These are phyloP conservation scores for Teunomyces lycoperdinae DNA, from an alignment of 805 yeast species.

Conservation along the genomic window DNA sequence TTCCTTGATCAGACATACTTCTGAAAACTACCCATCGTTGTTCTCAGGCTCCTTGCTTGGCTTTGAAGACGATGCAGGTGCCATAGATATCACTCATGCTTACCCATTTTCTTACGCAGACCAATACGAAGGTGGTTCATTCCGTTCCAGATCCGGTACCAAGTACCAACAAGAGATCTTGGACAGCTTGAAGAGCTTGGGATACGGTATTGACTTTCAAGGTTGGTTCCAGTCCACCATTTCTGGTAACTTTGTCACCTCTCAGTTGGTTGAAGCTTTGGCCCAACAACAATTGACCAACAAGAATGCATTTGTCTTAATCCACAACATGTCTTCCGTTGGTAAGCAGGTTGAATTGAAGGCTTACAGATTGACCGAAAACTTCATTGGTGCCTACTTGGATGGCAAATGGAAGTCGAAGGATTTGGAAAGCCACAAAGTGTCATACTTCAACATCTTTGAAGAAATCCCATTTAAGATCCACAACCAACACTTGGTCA, in stretches of 20 bases:
- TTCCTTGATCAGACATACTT: conserved; percentile 64
- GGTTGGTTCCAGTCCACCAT: conserved; percentile 80
- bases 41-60: conserved; percentile 75
- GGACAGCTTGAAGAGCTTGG: conserved; percentile 57
- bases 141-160: conserved; percentile 57
- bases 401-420: conserved; percentile 66
- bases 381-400: conserved; percentile 54
- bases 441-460: conserved; percentile 64
- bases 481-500: conserved; percentile 65
- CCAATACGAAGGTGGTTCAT: conserved; percentile 61
- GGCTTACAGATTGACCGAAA: conserved; percentile 64
- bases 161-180: conserved; percentile 69
- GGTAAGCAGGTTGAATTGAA: conserved; percentile 63
- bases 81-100: conserved; percentile 53
- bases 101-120: conserved; percentile 70
- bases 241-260: conserved; percentile 67
- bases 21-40: conserved; percentile 58
- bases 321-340: conserved; percentile 69
- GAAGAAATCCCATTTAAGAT: conserved; percentile 68
- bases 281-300: conserved; percentile 58
- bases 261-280: conserved; percentile 65
- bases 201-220: conserved; percentile 64
- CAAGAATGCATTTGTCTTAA: conserved; percentile 55
- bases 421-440: conserved; percentile 54
- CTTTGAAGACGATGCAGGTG: conserved; percentile 55